These are phyloP conservation scores for Skeletonema tropicum DNA, from an alignment of 108 stramenopile species.

Conservation along the genomic window DNA sequence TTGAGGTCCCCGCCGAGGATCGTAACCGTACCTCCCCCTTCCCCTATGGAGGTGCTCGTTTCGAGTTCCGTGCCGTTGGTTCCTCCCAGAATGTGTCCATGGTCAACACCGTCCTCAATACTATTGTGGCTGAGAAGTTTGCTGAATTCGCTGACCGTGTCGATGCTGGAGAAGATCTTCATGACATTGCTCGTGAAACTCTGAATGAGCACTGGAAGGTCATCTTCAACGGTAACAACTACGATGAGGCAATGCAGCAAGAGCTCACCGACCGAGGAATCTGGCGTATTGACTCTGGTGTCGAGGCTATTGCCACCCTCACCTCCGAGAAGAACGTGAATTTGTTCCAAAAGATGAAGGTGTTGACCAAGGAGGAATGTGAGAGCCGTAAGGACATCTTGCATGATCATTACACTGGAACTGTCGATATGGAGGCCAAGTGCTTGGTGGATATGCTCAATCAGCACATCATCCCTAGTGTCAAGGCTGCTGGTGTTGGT, in stretches of 20 bases:
- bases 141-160: constrained; percentile 88
- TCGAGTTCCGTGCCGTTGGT: constrained; percentile 97
- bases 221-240: constrained; percentile 97
- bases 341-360: constrained; percentile 92
- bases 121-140: constrained; percentile 93
- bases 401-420: constrained; percentile 93
- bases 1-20: constrained; percentile 94
- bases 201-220: constrained; percentile 89
- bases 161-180: constrained; percentile 77
- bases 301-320: constrained; percentile 87
- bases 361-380: constrained; percentile 85
- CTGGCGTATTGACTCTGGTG: constrained; percentile 93
- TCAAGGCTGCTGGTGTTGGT: constrained; percentile 76
- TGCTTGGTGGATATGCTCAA: constrained; percentile 93
- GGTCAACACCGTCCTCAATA: constrained; percentile 94
- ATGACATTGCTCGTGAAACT: constrained; percentile 76
- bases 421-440: constrained; percentile 93
- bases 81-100: constrained; percentile 93
- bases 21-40: constrained; percentile 97
- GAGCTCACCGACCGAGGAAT: constrained; percentile 89
- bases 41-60: constrained; percentile 94
- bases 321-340: constrained; percentile 85
- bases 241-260: constrained; percentile 75
- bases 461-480: constrained; percentile 91
- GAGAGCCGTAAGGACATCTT: constrained; percentile 86